Evolutionary conservation across 148 eudicot species (phyloP).

Genomic region (Amaranthus palmeri): DNA sequence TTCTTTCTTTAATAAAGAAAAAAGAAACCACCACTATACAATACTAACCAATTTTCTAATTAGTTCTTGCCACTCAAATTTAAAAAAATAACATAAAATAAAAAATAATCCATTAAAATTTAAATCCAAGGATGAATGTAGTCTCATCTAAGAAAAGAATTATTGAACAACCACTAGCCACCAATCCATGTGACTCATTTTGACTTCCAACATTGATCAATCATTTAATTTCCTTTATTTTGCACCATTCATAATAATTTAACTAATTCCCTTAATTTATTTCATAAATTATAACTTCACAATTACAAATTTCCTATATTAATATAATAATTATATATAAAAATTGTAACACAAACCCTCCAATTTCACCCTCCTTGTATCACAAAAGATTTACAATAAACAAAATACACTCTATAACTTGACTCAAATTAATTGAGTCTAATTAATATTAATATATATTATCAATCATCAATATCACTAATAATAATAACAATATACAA

Average conservation of each 20-base stretch:
- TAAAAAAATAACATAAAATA: neutral
- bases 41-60: neutral
- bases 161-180: slow-evolving; percentile 5
- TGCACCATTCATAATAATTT: too few relatives aligned
- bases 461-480: neutral
- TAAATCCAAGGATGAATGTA: neutral
- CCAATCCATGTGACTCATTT: slow-evolving; percentile 11
- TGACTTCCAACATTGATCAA: neutral
- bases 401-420: neutral
- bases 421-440: neutral
- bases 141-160: neutral
- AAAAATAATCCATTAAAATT: neutral
- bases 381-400: slow-evolving; percentile 4
- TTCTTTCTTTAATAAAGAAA: slow-evolving; percentile 10
- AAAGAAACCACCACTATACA: neutral
- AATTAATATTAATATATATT: neutral
- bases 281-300: neutral
- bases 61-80: neutral
- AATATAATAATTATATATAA: neutral
- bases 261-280: neutral
- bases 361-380: neutral
- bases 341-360: neutral
- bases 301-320: neutral
- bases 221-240: neutral
- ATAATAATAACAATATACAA: neutral